A percentile compares a stretch with the other conserved stretches of the same genome.
phyloP scores from a whole-genome alignment of 352 stramenopile species.

The Globisporangium radiosum region DNA sequence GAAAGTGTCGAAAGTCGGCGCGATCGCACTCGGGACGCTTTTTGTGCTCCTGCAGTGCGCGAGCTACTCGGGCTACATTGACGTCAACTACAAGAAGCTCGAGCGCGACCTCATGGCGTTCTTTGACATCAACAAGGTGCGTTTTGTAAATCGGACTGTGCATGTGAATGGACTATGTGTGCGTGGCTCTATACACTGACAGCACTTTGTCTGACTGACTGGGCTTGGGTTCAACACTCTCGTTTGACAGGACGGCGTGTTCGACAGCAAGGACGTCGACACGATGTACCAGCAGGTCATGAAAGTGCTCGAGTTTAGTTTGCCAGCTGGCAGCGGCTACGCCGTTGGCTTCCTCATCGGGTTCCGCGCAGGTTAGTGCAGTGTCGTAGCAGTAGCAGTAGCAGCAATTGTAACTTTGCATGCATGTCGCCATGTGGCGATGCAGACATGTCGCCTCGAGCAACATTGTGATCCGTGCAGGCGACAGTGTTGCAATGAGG shows the following conservation, averaged over 20 bases:
- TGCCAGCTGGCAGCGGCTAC: slow-evolving; percentile 73
- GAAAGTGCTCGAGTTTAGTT: slow-evolving; percentile 72
- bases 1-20: slow-evolving; percentile 88
- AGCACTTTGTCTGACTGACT: background rate
- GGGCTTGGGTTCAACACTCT: background rate
- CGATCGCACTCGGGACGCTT: slow-evolving; percentile 71
- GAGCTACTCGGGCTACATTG: slow-evolving; percentile 87
- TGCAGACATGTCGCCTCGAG: no score
- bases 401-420: no score
- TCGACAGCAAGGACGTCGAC: slow-evolving; percentile 76
- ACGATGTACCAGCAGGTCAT: slow-evolving; percentile 70
- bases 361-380: slow-evolving; percentile 56
- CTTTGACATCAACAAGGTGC: slow-evolving; percentile 79
- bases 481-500: no score
- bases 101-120: slow-evolving; percentile 62
- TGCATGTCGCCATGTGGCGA: no score
- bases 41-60: slow-evolving; percentile 88
- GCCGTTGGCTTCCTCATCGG: slow-evolving; percentile 65
- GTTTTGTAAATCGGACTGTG: background rate
- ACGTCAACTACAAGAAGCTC: slow-evolving; percentile 91
- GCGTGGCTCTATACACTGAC: background rate
- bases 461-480: no score
- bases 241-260: slow-evolving; percentile 41
- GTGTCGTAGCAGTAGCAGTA: no score
- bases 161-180: background rate